Evolutionary conservation across 2,329 filamentous ascomycete genomes (phyloP), one percentile per base, ranked within the genome.

Genomic region (Diaporthe sp.): DNA sequence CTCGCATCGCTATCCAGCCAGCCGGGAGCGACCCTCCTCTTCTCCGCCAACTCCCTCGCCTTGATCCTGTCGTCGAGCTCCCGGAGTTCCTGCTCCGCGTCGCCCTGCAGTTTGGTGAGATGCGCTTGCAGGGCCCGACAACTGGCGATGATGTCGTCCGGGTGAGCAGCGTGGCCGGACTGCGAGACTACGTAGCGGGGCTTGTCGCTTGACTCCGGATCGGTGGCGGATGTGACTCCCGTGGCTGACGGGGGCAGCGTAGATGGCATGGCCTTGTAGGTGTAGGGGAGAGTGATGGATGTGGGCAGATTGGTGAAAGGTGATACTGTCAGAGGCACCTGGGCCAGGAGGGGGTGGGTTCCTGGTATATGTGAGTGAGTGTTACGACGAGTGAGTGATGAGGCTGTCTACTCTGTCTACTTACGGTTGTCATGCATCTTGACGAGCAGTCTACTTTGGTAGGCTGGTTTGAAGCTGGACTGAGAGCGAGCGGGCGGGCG

Each of bases 291-390:
- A 0, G 96, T 98, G 28, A 96, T 94, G 37, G 96, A 94, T 42
- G 94, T 93, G 15, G 97, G 97, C 44, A 99, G 93, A 76, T 93
- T 94, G 80, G 98, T 92, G 87, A 98, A 98, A 37, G 97, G 97
- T 4, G 96, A 98, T 60, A 98, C 95, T 68, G 95, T 97, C 73
- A 99, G 88, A 42, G 97, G 95, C 55, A 98, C 92, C 86, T 99
- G 97, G 79, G 96, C 94, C 62, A 99, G 92, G 78, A 98, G 91
- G 22, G 94, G 94, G 85, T 98, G 95, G 22, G 95, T 92, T 79
- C 90, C 94, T 95, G 77, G n/a, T 51, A 12, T 60, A 17, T 75
- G 70, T 79, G 73, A 65, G 75, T 53, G 49, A 17, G 74, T 83
- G 49, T 73, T 57, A 22, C 71, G 39, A 61, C 57, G 53, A 34